These are phyloP conservation scores for Fallopia convolvulus DNA, from an alignment of 148 eudicot genomes.

Conservation along the genomic window DNA sequence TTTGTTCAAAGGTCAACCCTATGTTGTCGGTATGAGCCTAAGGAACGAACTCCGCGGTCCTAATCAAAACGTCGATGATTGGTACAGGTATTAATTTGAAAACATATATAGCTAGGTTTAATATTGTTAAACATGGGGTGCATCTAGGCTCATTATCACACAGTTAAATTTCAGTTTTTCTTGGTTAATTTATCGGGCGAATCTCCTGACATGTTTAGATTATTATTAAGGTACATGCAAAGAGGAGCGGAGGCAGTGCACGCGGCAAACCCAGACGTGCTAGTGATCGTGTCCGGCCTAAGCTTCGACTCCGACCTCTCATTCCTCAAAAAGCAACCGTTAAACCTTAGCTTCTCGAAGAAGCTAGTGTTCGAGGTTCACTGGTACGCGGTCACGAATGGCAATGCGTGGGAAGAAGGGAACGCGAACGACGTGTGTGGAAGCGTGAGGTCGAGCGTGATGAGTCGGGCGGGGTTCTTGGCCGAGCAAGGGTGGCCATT, in stretches of 20 bases:
- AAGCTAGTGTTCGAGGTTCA: constrained; percentile 76
- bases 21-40: constrained; percentile 85
- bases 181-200: too few species aligned
- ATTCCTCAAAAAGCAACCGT: constrained; percentile 32
- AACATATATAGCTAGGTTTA: too few species aligned
- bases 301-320: constrained; percentile 56
- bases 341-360: constrained; percentile 37
- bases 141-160: too few species aligned
- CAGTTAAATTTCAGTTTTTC: too few species aligned
- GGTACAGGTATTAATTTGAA: constrained; percentile 44
- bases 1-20: constrained; percentile 37
- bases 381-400: constrained; percentile 65
- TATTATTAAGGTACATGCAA: constrained; percentile 66
- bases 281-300: constrained; percentile 73
- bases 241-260: constrained; percentile 89
- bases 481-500: constrained; percentile 68
- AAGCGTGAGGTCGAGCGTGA: constrained; percentile 22
- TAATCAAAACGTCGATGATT: constrained; percentile 51
- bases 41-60: constrained; percentile 93
- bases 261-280: constrained; percentile 64
- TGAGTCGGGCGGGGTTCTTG: constrained; percentile 45
- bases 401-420: constrained; percentile 32
- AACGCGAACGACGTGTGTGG: constrained; percentile 73
- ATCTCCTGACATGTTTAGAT: too few species aligned
- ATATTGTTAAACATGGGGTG: too few species aligned